phyloP scores from a whole-genome alignment of 2,329 filamentous ascomycete genomes.

The Torrubiella hemipterigena region DNA sequence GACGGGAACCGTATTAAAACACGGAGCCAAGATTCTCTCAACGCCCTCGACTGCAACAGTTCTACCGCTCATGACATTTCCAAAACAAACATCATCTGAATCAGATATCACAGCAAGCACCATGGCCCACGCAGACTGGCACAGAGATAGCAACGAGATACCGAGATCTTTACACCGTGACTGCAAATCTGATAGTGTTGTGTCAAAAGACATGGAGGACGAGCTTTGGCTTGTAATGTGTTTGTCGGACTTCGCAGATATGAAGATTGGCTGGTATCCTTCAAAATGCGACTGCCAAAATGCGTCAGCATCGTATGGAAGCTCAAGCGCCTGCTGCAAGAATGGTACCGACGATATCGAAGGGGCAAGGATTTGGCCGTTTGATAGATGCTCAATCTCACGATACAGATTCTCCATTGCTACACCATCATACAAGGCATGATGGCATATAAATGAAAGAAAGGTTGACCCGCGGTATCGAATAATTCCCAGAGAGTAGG shows the following conservation, averaged over 20 bases:
- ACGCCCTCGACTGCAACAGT: conserved; percentile 53
- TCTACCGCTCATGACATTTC: conserved; percentile 73
- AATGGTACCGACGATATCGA: conserved; percentile 51
- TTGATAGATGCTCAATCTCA: conserved; percentile 54
- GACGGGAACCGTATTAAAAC: conserved; percentile 80
- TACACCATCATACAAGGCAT: conserved; percentile 78
- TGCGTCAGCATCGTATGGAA: conserved; percentile 34
- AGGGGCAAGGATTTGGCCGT: conserved; percentile 29
- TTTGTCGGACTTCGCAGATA: conserved; percentile 13
- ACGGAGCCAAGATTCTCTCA: conserved; percentile 69
- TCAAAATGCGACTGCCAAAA: conserved; percentile 56
- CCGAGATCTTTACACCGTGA: conserved; percentile 37
- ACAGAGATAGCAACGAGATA: conserved; percentile 51
- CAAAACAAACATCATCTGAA: conserved; percentile 65
- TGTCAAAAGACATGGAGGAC: conserved; percentile 15
- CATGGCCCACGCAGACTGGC: conserved; percentile 63
- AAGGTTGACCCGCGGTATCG: conserved; percentile 17
- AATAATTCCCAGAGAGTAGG: conserved; percentile 32
- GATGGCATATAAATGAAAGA: conserved; percentile 50
- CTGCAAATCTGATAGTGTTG: conserved; percentile 34
- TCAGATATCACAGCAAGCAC: conserved; percentile 45
- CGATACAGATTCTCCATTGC: conserved; percentile 58
- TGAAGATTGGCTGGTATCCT: conserved; percentile 26
- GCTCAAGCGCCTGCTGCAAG: conserved; percentile 41
- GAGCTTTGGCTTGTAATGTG: conserved; percentile 16